Evolutionary conservation across 257 asterid species (phyloP).

Genomic region (Penstemon eatonii): DNA sequence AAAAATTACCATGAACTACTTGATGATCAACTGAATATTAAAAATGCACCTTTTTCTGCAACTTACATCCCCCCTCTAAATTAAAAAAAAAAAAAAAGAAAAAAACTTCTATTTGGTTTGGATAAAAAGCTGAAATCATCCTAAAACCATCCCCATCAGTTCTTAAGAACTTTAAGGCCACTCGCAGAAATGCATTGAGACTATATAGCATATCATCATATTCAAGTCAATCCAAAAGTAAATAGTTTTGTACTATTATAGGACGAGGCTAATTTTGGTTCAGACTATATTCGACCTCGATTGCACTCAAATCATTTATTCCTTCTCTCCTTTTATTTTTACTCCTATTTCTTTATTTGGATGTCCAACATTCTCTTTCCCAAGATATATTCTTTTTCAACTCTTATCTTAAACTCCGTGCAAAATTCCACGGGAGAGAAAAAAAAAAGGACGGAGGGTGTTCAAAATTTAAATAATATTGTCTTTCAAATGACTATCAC

Average conservation of each 20-base stretch:
- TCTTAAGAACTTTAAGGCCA: slow-evolving; percentile 15
- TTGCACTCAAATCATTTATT: too few relatives aligned
- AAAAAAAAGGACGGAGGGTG: too few relatives aligned
- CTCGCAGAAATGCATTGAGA: slow-evolving; percentile 14
- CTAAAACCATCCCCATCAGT: slow-evolving; percentile 27
- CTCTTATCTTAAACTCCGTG: too few relatives aligned
- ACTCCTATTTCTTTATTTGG: too few relatives aligned
- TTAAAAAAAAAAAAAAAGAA: slow-evolving; percentile 11
- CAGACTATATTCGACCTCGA: too few relatives aligned
- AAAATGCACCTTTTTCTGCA: slow-evolving; percentile 39
- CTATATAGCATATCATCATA: slow-evolving; percentile 12
- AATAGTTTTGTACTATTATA: slow-evolving; percentile 20
- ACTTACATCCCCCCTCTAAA: not conserved
- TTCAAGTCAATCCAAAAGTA: slow-evolving; percentile 24
- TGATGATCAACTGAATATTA: slow-evolving; percentile 30
- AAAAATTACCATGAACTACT: slow-evolving; percentile 10
- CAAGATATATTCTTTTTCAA: too few relatives aligned
- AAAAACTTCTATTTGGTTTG: slow-evolving; percentile 16
- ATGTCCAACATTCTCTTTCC: too few relatives aligned
- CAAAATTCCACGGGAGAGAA: too few relatives aligned
- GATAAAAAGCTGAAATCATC: slow-evolving; percentile 27
- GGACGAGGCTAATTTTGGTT: not conserved
- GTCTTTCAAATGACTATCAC: too few relatives aligned
- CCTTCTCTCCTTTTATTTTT: too few relatives aligned
- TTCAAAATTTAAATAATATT: too few relatives aligned